phyloP scores from a whole-genome alignment of 176 grass and related monocot species.

The Poa annua region DNA sequence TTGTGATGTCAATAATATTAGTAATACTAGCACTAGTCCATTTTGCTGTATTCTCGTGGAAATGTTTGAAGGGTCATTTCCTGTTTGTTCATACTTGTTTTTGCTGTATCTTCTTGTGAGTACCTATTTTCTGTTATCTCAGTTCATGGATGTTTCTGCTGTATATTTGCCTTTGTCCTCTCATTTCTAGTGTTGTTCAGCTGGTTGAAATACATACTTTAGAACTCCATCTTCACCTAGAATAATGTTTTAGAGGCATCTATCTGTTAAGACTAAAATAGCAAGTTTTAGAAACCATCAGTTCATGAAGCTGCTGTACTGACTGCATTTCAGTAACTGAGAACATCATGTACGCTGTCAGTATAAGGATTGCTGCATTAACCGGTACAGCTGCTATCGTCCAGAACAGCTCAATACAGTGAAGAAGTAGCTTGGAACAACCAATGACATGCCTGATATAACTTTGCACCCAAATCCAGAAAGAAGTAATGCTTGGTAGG shows the following conservation, averaged over 20 bases:
- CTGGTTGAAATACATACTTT: not conserved
- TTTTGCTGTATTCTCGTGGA: not conserved
- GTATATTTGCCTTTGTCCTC: not conserved
- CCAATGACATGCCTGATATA: constrained; percentile 7
- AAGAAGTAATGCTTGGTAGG: not conserved
- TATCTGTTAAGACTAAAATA: not conserved
- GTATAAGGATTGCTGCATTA: not conserved
- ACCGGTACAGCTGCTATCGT: not conserved
- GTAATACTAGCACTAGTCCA: not conserved
- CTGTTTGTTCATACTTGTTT: not conserved
- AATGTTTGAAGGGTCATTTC: not conserved
- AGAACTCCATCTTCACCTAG: not conserved
- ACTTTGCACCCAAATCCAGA: not conserved
- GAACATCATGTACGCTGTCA: not conserved
- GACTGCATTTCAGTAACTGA: not conserved
- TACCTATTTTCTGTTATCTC: not conserved
- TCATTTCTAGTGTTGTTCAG: not conserved
- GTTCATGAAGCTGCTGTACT: not conserved
- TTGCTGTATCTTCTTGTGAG: not conserved
- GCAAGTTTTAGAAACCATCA: not conserved
- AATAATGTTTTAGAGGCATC: not conserved
- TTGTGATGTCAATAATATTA: not conserved
- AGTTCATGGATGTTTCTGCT: not conserved
- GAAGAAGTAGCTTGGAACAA: not conserved
- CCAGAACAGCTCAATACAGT: not conserved